These are phyloP conservation scores for Ulmus americana DNA, from an alignment of 331 rosid genomes.

Conservation along the genomic window DNA sequence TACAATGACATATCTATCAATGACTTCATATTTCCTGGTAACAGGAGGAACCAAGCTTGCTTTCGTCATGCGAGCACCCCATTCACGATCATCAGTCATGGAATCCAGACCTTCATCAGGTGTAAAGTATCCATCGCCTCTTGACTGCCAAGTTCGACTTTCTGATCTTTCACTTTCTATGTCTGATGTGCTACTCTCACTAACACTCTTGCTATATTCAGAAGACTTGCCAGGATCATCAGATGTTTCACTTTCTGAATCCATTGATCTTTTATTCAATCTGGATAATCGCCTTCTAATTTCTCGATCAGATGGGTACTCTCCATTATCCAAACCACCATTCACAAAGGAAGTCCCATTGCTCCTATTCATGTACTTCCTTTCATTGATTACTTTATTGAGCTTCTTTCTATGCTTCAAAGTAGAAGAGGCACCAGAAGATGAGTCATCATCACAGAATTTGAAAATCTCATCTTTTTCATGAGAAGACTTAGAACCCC, in stretches of 20 bases:
- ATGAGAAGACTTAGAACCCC: constrained; percentile 45
- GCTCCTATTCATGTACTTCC: constrained; percentile 59
- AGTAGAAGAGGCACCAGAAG: constrained; percentile 36
- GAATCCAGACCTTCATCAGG: constrained; percentile 51
- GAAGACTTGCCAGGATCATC: constrained; percentile 75
- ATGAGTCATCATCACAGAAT: constrained; percentile 54
- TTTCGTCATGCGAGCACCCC: constrained; percentile 99
- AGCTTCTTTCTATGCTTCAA: constrained; percentile 67
- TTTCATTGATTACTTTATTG: constrained; percentile 50
- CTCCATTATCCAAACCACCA: constrained; percentile 55
- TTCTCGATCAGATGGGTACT: constrained; percentile 77
- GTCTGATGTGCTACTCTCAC: constrained; percentile 56
- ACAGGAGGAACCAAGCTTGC: constrained; percentile 98
- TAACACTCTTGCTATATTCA: constrained; percentile 63
- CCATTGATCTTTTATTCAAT: constrained; percentile 66
- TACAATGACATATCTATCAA: constrained; percentile 71
- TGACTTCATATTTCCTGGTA: constrained; percentile 88
- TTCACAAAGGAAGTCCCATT: constrained; percentile 50
- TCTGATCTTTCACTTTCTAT: constrained; percentile 65
- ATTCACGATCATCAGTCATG: constrained; percentile 78
- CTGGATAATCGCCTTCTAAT: constrained; percentile 71
- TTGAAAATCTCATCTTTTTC: constrained; percentile 56
- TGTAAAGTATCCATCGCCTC: constrained; percentile 43
- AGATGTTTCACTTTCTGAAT: constrained; percentile 86
- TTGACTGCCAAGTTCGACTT: constrained; percentile 43